These are phyloP conservation scores for Saccharomycopsis synnaedendra DNA, from an alignment of 805 yeast species.

Conservation along the genomic window DNA sequence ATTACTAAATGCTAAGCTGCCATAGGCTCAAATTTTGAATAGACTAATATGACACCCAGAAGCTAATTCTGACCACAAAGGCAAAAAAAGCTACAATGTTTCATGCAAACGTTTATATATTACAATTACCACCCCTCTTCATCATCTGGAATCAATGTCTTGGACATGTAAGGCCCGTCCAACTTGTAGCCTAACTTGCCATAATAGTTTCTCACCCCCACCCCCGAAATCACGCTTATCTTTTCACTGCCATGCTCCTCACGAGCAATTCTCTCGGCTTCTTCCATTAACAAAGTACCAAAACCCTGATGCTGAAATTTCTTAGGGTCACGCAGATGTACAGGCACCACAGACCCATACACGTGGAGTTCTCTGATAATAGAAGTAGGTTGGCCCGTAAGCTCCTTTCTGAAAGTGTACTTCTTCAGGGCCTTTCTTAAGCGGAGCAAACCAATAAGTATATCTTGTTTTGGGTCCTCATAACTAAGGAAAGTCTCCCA, in stretches of 20 bases:
- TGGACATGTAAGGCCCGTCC: slow-evolving; percentile 99
- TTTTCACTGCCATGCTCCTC: slow-evolving; percentile 92
- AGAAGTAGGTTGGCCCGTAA: slow-evolving; percentile 74
- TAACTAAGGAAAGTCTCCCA: slow-evolving; percentile 97
- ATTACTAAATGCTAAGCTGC: no score
- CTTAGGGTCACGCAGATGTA: slow-evolving; percentile 93
- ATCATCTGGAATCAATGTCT: slow-evolving; percentile 20
- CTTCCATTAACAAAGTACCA: slow-evolving; percentile 96
- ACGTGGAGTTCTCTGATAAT: slow-evolving; percentile 96
- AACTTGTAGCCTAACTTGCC: slow-evolving; percentile 82
- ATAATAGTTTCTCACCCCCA: slow-evolving; percentile 94
- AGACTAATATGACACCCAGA: no score
- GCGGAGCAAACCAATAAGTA: slow-evolving; percentile 81
- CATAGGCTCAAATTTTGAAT: no score
- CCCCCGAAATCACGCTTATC: slow-evolving; percentile 92
- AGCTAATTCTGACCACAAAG: no score
- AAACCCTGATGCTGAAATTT: slow-evolving; percentile 99
- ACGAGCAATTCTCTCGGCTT: slow-evolving; percentile 89
- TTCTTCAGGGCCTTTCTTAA: slow-evolving; percentile 81
- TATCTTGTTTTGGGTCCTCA: slow-evolving; percentile 96
- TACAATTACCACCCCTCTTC: no score
- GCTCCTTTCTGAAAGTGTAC: slow-evolving; percentile 84
- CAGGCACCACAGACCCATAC: slow-evolving; percentile 93
- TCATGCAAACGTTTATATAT: no score
- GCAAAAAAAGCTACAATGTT: no score